Evolutionary conservation across 768 basidiomycete genomes (phyloP).

Genomic region (Lepiota venenata): DNA sequence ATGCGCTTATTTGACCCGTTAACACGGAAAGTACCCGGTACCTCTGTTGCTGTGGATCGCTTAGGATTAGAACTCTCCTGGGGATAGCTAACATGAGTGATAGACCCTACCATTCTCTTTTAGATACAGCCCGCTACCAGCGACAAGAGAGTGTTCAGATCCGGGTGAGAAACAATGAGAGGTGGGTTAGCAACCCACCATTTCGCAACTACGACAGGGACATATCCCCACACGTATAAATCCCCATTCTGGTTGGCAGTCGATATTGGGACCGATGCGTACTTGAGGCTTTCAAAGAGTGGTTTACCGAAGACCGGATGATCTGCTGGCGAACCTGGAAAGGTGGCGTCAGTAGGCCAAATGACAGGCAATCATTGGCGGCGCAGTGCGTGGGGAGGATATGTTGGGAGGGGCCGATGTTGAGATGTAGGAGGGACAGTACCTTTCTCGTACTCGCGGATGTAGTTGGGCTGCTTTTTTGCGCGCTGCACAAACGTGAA

Average conservation of each 20-base stretch:
- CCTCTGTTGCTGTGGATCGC: constrained; percentile 66
- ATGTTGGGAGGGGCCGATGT: not conserved
- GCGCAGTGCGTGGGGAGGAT: not conserved
- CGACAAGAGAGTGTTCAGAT: constrained; percentile 10
- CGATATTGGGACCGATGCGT: constrained; percentile 92
- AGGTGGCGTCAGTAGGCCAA: not conserved
- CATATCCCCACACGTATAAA: constrained; percentile 89
- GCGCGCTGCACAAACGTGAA: constrained; percentile 63
- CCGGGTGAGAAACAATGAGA: constrained; percentile 4
- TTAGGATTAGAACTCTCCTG: constrained; percentile 3
- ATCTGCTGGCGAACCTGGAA: constrained; percentile 12
- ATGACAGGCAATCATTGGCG: not conserved
- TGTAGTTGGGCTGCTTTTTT: constrained; percentile 48
- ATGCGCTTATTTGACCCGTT: constrained; percentile 95
- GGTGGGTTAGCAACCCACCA: constrained; percentile 56
- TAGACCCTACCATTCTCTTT: constrained; percentile 79
- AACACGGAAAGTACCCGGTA: constrained; percentile 92
- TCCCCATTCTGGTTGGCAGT: constrained; percentile 82
- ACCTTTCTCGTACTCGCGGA: constrained; percentile 8
- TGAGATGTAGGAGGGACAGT: not conserved
- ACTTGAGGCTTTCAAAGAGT: constrained; percentile 77
- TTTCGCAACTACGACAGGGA: constrained; percentile 97
- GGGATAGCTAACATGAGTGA: not conserved
- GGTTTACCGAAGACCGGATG: constrained; percentile 78
- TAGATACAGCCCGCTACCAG: constrained; percentile 80